Conservation (phyloP, 495 filamentous ascomycete species). For the Chaetomium cochliodes region DNA sequence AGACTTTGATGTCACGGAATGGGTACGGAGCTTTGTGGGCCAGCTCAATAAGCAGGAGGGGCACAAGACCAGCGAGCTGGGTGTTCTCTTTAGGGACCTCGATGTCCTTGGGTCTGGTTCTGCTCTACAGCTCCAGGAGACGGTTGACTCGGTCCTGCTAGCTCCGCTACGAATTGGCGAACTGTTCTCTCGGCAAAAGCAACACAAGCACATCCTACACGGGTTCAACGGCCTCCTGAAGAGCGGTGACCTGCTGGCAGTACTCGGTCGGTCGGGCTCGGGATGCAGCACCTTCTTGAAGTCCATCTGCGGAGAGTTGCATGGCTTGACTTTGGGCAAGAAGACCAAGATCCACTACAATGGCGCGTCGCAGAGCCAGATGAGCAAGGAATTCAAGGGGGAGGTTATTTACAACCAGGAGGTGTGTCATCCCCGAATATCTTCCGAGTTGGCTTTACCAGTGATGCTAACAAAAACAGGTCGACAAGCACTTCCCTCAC, state of each 20-base stretch:
- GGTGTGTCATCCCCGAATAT: constrained; percentile 21
- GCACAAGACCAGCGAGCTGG: constrained; percentile 23
- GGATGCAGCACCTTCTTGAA: constrained; percentile 63
- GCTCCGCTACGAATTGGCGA: constrained; percentile 51
- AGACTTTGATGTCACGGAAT: constrained; percentile 30
- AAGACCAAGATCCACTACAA: constrained; percentile 52
- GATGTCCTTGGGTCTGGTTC: constrained; percentile 55
- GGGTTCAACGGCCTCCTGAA: constrained; percentile 70
- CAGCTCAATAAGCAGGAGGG: constrained; percentile 32
- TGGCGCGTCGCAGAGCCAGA: constrained; percentile 48
- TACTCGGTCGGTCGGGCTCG: constrained; percentile 69
- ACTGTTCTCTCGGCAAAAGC: constrained; percentile 38
- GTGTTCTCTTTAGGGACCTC: constrained; percentile 53
- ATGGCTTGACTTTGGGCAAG: constrained; percentile 48
- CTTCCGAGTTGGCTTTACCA: too few relatives aligned
- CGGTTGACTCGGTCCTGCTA: constrained; percentile 49
- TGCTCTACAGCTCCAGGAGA: constrained; percentile 58
- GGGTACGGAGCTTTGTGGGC: constrained; percentile 26
- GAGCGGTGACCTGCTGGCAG: constrained; percentile 78
- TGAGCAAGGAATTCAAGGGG: constrained; percentile 60
- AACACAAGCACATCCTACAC: constrained; percentile 59
- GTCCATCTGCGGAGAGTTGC: constrained; percentile 66
- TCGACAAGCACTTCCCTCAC: constrained; percentile 65
- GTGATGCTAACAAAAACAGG: constrained; percentile 46
- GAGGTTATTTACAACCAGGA: constrained; percentile 59